Evolutionary conservation across 83 land plant species (phyloP).

Genomic region (Picea abies): DNA sequence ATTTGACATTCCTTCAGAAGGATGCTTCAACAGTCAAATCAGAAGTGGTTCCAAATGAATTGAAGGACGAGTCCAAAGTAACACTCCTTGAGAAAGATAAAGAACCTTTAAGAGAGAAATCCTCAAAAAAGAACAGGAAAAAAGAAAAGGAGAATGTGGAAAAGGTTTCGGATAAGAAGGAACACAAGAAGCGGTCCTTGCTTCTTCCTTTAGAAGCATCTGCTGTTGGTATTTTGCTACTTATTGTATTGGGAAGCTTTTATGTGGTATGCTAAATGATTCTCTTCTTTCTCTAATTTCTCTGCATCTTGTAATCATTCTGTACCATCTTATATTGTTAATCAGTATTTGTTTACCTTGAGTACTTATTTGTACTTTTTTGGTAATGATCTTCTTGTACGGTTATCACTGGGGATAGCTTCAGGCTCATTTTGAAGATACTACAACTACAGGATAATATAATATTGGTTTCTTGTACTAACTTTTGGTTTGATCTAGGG

Average conservation of each 20-base stretch:
- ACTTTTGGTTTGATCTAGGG: background rate
- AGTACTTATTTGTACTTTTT: background rate
- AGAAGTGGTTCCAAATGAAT: conserved; percentile 14
- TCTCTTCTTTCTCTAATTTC: background rate
- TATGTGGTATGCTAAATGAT: conserved; percentile 80
- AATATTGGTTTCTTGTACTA: background rate
- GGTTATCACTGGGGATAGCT: background rate
- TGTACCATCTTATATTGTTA: background rate
- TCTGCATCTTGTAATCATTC: background rate
- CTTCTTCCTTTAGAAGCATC: conserved; percentile 89
- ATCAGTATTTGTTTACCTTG: background rate
- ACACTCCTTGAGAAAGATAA: background rate
- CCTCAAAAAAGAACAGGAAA: too few species aligned
- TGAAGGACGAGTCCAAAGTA: conserved; percentile 39
- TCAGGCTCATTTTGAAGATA: background rate
- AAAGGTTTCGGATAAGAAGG: conserved; percentile 19
- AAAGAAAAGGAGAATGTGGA: too few species aligned
- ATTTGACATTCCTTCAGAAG: too few species aligned
- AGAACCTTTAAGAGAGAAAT: too few species aligned
- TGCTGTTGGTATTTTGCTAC: conserved; percentile 74
- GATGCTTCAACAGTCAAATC: background rate
- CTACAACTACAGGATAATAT: background rate
- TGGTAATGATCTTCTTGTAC: background rate
- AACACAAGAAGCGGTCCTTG: conserved; percentile 54
- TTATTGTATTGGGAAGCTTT: conserved; percentile 76